These are phyloP conservation scores for Diacronema lutheri DNA, from an alignment of 78 protist species.

Conservation along the genomic window DNA sequence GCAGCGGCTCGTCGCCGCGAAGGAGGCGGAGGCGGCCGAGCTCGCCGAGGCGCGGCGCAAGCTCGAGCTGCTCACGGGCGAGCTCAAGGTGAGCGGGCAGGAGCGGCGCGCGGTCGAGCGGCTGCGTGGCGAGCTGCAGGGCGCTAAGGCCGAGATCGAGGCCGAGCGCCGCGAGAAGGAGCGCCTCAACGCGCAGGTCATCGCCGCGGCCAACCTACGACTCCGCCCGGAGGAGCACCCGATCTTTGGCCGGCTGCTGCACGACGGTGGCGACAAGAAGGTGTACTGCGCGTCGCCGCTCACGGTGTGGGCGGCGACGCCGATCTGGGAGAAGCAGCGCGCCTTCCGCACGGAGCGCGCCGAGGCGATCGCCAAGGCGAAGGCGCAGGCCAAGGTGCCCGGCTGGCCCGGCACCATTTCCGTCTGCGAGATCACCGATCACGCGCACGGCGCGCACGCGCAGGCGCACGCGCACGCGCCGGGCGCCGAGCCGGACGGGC, in stretches of 20 bases:
- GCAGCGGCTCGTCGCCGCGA: no score
- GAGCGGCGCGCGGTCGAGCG: neutral
- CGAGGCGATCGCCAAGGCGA: slow-evolving; percentile 2
- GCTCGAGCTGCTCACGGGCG: neutral
- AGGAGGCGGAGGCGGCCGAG: no score
- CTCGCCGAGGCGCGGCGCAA: neutral
- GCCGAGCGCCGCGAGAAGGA: no score
- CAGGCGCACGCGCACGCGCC: no score
- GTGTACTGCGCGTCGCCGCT: neutral
- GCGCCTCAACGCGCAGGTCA: neutral
- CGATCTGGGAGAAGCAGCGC: slow-evolving; percentile 4
- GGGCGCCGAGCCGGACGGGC: neutral
- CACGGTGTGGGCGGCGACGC: neutral
- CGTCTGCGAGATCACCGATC: neutral
- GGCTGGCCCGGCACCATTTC: slow-evolving; percentile 18
- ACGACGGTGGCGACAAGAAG: neutral
- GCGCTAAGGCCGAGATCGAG: neutral
- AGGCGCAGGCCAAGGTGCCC: neutral
- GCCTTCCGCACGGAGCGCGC: slow-evolving; percentile 8
- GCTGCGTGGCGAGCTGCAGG: neutral
- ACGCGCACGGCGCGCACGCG: neutral
- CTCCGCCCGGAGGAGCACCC: neutral
- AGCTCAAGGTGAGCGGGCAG: neutral
- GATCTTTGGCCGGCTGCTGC: neutral
- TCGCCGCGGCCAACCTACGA: neutral